These are phyloP conservation scores for Mollisiaceae sp. DNA, from an alignment of 2,329 filamentous ascomycete genomes.

Conservation along the genomic window DNA sequence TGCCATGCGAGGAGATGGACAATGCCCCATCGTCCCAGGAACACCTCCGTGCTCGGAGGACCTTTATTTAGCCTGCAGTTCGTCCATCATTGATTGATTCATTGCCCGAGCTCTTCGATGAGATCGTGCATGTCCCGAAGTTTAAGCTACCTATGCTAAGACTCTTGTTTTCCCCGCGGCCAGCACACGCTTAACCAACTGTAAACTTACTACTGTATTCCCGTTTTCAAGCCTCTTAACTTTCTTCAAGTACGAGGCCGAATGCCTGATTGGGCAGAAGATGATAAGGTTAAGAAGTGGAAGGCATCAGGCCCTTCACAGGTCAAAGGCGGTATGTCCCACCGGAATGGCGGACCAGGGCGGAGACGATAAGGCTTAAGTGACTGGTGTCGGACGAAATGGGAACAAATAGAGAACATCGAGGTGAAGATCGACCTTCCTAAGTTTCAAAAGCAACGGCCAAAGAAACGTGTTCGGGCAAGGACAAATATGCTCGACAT, in stretches of 20 bases:
- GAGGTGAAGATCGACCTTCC: neutral
- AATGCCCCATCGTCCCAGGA: no score
- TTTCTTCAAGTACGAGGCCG: neutral
- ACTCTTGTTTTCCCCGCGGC: neutral
- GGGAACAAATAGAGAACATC: neutral
- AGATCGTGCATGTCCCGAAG: neutral
- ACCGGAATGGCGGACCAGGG: neutral
- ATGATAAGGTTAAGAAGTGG: neutral
- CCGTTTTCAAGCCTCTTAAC: neutral
- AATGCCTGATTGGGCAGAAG: neutral
- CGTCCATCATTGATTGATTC: neutral
- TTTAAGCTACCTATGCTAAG: neutral
- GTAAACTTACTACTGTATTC: neutral
- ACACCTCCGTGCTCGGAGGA: neutral
- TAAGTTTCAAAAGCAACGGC: neutral
- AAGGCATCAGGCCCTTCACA: neutral
- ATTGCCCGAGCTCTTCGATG: neutral
- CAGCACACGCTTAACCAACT: neutral
- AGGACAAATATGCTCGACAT: neutral
- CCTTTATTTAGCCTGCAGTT: neutral
- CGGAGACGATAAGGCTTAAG: conserved; percentile 6
- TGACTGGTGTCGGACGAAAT: neutral
- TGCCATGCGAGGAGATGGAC: neutral
- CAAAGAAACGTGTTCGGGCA: neutral
- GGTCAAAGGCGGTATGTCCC: neutral